Conservation (phyloP, 768 basidiomycete species). For the Tricholoma furcatifolium region DNA sequence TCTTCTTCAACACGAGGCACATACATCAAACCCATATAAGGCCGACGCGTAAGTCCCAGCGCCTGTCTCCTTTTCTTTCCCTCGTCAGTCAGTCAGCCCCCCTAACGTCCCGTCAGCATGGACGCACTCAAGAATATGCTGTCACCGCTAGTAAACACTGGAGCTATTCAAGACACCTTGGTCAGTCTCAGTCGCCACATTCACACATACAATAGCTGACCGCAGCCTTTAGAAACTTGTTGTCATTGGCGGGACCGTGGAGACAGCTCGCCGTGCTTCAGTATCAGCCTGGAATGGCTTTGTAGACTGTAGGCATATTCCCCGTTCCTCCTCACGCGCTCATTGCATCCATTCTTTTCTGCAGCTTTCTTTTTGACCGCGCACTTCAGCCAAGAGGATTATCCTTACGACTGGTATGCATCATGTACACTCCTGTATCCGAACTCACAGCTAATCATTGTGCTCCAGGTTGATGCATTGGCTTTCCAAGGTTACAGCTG, state of each 20-base stretch:
- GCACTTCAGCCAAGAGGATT: constrained; percentile 86
- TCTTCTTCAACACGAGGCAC: constrained; percentile 42
- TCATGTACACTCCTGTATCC: constrained; percentile 3
- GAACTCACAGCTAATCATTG: constrained; percentile 1
- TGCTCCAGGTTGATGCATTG: constrained; percentile 81
- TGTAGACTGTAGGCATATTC: constrained; percentile 64
- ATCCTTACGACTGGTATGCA: constrained; percentile 78
- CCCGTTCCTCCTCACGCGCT: not conserved
- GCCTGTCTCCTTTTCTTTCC: constrained; percentile 32
- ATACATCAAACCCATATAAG: constrained; percentile 40
- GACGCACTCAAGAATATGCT: constrained; percentile 69
- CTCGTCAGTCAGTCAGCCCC: constrained; percentile 20
- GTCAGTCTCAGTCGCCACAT: constrained; percentile 35
- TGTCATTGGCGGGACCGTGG: constrained; percentile 86
- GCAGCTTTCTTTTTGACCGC: constrained; percentile 87
- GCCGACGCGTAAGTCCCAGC: constrained; percentile 34
- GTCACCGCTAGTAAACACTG: constrained; percentile 68
- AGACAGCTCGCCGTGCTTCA: constrained; percentile 79
- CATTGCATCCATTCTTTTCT: not conserved
- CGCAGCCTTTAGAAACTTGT: constrained; percentile 71
- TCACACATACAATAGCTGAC: constrained; percentile 12
- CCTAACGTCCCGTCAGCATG: constrained; percentile 42
- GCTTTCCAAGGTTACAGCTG: constrained; percentile 64
- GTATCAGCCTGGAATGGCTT: constrained; percentile 89
- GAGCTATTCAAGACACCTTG: constrained; percentile 76